Conservation (phyloP, 2,329 filamentous ascomycete species). For the Claviceps maximensis region DNA sequence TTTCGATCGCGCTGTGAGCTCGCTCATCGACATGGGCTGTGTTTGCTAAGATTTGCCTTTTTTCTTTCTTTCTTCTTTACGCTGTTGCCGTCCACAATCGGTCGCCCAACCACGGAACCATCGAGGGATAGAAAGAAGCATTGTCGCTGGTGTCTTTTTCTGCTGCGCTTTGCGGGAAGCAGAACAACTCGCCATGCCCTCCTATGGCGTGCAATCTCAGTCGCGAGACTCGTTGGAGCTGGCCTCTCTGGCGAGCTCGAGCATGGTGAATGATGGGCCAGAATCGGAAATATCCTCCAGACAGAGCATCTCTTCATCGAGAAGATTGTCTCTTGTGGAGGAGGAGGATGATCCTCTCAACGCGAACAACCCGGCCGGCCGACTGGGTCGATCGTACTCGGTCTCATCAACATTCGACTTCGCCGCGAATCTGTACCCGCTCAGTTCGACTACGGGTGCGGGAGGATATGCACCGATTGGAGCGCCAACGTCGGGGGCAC, state of each 20-base stretch:
- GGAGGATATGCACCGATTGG: conserved; percentile 76
- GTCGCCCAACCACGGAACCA: neutral
- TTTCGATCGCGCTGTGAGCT: neutral
- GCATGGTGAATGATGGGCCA: conserved; percentile 38
- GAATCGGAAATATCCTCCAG: conserved; percentile 56
- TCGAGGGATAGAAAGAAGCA: neutral
- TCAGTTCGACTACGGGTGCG: conserved; percentile 64
- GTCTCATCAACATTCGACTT: conserved; percentile 93
- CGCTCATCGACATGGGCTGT: conserved; percentile 14
- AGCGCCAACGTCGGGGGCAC: conserved; percentile 47
- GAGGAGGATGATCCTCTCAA: conserved; percentile 70
- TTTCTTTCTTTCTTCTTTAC: no score
- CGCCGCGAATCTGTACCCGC: conserved; percentile 78
- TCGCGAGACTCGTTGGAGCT: conserved; percentile 90
- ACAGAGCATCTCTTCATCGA: conserved; percentile 85
- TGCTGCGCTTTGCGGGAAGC: neutral
- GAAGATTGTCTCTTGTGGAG: conserved; percentile 69
- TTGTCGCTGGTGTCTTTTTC: neutral
- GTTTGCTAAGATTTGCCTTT: conserved; percentile 9
- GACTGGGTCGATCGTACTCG: conserved; percentile 60
- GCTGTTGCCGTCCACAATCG: neutral
- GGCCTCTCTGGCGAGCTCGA: conserved; percentile 82
- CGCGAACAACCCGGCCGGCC: conserved; percentile 37
- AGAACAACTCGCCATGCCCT: conserved; percentile 25
- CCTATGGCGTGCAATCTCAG: conserved; percentile 26